Percentiles rank a stretch among this genome's conserved stretches.
Evolutionary conservation across 805 yeast species (phyloP).

Genomic region (Wickerhamomyces alni): DNA sequence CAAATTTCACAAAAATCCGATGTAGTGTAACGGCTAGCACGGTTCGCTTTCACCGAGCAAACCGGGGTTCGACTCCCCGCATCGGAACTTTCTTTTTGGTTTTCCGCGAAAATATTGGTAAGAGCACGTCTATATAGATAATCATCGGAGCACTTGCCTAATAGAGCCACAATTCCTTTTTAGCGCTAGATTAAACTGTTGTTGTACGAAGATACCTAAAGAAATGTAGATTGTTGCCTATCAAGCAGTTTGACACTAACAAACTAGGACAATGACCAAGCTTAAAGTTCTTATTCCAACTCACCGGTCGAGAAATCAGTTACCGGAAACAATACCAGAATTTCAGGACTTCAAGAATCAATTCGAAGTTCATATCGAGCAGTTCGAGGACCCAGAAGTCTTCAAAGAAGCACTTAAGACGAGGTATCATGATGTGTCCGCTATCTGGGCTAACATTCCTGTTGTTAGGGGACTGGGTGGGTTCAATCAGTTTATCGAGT

Average conservation of each 20-base stretch:
- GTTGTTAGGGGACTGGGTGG: conserved; percentile 39
- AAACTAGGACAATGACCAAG: conserved; percentile 8
- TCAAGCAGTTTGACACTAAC: too few relatives aligned
- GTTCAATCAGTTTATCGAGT: conserved; percentile 34
- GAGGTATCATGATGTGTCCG: conserved; percentile 35
- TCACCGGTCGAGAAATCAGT: conserved; percentile 30
- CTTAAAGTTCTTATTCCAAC: conserved; percentile 12
- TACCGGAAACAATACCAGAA: conserved; percentile 41
- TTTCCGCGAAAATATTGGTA: too few relatives aligned
- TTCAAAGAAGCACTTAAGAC: conserved; percentile 33
- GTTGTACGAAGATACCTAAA: too few relatives aligned
- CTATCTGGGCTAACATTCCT: conserved; percentile 51
- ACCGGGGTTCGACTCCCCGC: conserved; percentile 87
- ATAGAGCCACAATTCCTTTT: too few relatives aligned
- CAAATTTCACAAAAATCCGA: conserved; percentile 36
- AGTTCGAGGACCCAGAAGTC: conserved; percentile 35
- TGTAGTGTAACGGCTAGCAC: conserved; percentile 80
- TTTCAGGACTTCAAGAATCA: conserved; percentile 34
- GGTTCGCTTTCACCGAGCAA: conserved; percentile 83
- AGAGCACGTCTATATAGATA: too few relatives aligned
- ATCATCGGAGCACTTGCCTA: too few relatives aligned
- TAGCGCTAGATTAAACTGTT: too few relatives aligned
- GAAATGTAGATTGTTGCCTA: too few relatives aligned
- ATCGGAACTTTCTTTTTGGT: conserved; percentile 51
- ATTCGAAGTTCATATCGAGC: conserved; percentile 34